Base-by-base conservation (phyloP, 306 rosid genomes). In the Cicer bijugum region DNA sequence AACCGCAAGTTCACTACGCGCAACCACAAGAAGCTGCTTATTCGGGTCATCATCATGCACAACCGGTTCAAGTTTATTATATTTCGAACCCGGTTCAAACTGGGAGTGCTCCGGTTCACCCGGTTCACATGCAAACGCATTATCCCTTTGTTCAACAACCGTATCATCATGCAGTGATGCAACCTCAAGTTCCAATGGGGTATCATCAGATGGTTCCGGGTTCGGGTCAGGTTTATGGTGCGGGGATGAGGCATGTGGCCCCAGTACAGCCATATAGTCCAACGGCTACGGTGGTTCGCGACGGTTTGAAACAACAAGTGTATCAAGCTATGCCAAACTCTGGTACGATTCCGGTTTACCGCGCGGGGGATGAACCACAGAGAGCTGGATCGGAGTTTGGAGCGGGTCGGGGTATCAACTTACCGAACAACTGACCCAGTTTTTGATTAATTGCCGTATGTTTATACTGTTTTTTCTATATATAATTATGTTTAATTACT, bases 91-190 rank as follows among this genome's bases (percentile, higher is more conserved):
- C 87, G 48, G 83, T 77, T 50, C 92, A 51, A 46, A 84, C 80
- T 0, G 86, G 90, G 5, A 76, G 44, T 19, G 75, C 85, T 0
- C 82, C 88, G 1, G 74, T 82, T 12, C 90, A 83, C 14, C 78
- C 79, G 1, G 67, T 89, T 23, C 88, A 81, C 35, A 55, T 86
- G 0, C 86, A 64, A 75, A 43, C 84, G 3, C 82, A 70, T 0
- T 94, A 84, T 77, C 83, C 72, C 0, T 94, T 82, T 47, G 80
- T 80, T 62, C 96, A 85, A 19, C 96, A 86, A 38, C 92, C 80
- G 3, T 84, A 80, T 56, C 89, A 80, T 56, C 89, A 76, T 12
- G 62, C 79, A 3, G 64, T 74, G 2, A 35, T 74, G 3, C 67
- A 78, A 15, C 71, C 85, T 77, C 97, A 84, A 76, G 71, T 85